These are phyloP conservation scores for Castanea sativa DNA, from an alignment of 306 rosid genomes.

Conservation along the genomic window DNA sequence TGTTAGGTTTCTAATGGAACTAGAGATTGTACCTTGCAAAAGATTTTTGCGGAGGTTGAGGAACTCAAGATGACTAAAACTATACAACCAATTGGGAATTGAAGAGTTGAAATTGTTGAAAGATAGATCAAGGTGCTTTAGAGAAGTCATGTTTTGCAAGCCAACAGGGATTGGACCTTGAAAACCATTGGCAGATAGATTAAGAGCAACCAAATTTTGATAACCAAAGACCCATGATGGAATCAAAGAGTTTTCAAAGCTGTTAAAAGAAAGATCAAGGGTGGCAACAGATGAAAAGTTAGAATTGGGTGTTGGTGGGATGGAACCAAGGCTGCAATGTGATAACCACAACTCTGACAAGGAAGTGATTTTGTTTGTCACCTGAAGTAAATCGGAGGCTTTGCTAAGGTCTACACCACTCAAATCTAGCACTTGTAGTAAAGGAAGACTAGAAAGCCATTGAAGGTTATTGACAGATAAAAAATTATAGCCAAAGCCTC, in stretches of 20 bases:
- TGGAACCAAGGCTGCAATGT: neutral
- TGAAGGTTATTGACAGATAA: neutral
- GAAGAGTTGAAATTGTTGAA: neutral
- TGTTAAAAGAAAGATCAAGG: neutral
- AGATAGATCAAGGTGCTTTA: constrained; percentile 4
- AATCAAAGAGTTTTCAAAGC: no score
- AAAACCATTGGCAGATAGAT: constrained; percentile 7
- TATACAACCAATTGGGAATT: constrained; percentile 21
- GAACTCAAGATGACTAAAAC: neutral
- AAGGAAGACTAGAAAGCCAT: constrained; percentile 30
- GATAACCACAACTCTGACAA: constrained; percentile 14
- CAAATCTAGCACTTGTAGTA: constrained; percentile 23
- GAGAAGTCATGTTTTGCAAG: constrained; percentile 19
- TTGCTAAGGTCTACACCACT: constrained; percentile 5
- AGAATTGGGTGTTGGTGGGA: neutral
- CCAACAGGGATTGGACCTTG: constrained; percentile 17
- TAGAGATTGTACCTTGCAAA: neutral
- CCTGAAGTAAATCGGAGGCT: constrained; percentile 12
- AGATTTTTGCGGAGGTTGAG: neutral
- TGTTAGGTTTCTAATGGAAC: constrained; percentile 7
- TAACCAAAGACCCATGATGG: no score
- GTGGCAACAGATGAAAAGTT: neutral
- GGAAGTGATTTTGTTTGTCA: constrained; percentile 20
- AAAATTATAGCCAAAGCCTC: no score
- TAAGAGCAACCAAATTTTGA: no score